Conservation (phyloP, 352 stramenopile genomes). For the Phytophthora ohioensis region DNA sequence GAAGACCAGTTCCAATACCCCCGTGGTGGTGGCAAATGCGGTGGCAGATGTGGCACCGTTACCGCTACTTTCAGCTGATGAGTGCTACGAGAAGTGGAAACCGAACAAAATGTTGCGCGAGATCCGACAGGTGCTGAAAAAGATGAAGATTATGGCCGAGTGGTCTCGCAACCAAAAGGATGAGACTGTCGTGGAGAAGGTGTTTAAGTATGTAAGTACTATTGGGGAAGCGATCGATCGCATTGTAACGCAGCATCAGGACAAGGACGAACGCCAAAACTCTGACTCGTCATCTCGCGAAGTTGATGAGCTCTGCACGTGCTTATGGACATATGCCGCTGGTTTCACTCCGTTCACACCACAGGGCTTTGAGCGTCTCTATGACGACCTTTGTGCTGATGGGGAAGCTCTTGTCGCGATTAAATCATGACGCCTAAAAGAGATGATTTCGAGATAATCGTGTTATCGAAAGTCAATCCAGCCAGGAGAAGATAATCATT, state of each 20-base stretch:
- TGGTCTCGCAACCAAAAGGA: conserved; percentile 88
- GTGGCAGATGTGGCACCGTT: conserved; percentile 15
- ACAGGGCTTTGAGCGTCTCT: conserved; percentile 83
- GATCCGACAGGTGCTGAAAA: conserved; percentile 85
- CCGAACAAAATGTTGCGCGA: conserved; percentile 78
- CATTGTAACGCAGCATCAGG: conserved; percentile 65
- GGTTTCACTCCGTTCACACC: conserved; percentile 80
- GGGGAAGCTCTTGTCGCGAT: conserved; percentile 51
- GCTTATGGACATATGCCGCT: conserved; percentile 83
- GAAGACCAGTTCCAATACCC: conserved; percentile 18
- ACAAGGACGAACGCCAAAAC: conserved; percentile 23
- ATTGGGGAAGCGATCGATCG: conserved; percentile 85
- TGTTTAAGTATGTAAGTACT: conserved; percentile 87
- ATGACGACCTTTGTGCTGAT: conserved; percentile 87
- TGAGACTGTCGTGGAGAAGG: conserved; percentile 87
- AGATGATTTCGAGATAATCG: neutral
- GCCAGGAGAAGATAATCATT: conserved; percentile 24
- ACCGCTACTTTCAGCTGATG: conserved; percentile 54
- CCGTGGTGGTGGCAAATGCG: conserved; percentile 24
- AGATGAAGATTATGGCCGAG: conserved; percentile 86
- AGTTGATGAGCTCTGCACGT: conserved; percentile 81
- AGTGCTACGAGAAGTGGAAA: conserved; percentile 83
- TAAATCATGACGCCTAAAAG: conserved; percentile 29
- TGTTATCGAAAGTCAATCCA: conserved; percentile 2
- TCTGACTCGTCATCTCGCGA: conserved; percentile 39